These are phyloP conservation scores for Saccharomyces hybrid DNA, from an alignment of 1,139 yeast species.

Conservation along the genomic window DNA sequence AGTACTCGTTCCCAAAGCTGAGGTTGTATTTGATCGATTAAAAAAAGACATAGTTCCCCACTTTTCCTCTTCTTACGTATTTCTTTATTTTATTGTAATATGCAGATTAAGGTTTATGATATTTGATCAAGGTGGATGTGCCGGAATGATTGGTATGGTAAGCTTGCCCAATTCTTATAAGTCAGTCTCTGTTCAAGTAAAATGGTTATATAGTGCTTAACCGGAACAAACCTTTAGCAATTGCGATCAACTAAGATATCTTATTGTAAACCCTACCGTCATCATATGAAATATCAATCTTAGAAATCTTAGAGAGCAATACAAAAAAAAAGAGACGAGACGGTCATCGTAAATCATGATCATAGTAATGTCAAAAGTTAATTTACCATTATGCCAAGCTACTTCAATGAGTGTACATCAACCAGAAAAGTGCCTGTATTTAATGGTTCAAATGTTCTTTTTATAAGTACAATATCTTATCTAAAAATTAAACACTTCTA, in stretches of 20 bases:
- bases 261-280: neutral
- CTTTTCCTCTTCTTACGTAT: neutral
- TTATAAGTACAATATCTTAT: neutral
- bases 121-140: neutral
- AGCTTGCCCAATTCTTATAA: neutral
- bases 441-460: neutral
- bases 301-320: neutral
- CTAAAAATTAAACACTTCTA: neutral
- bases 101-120: neutral
- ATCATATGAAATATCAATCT: neutral
- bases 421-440: neutral
- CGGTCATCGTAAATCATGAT: neutral
- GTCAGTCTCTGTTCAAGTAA: neutral
- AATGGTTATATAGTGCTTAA: neutral
- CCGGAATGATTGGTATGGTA: neutral
- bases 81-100: neutral
- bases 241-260: neutral
- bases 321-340: neutral
- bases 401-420: neutral
- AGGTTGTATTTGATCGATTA: constrained; percentile 11
- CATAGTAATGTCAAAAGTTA: neutral
- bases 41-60: constrained; percentile 24
- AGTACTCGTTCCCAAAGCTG: constrained; percentile 24
- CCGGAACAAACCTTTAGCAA: neutral
- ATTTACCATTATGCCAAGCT: neutral